Percentiles rank a stretch among this genome's conserved stretches.
These are phyloP conservation scores for Talaromyces proteolyticus DNA, from an alignment of 495 filamentous ascomycete genomes.

Conservation along the genomic window DNA sequence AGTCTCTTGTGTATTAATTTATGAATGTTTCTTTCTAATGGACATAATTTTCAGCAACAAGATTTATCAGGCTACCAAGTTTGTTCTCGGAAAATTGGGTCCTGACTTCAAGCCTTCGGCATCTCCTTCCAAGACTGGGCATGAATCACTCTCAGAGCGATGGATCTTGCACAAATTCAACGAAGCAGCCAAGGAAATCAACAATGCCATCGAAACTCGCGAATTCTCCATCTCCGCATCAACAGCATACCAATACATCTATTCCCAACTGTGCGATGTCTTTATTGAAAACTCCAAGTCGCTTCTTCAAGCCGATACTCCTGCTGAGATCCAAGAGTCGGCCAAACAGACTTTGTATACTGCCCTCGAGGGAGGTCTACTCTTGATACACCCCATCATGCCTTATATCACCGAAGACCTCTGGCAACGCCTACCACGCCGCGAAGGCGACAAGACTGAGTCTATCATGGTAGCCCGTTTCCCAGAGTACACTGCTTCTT, in stretches of 20 bases:
- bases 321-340: slow-evolving; percentile 49
- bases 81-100: slow-evolving; percentile 70
- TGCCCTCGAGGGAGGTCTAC: slow-evolving; percentile 61
- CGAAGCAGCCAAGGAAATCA: slow-evolving; percentile 64
- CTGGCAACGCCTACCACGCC: slow-evolving; percentile 71
- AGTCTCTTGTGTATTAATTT: slow-evolving; percentile 19
- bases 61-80: slow-evolving; percentile 88
- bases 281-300: slow-evolving; percentile 77
- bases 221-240: slow-evolving; percentile 63
- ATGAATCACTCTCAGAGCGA: slow-evolving; percentile 67
- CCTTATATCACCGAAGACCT: slow-evolving; percentile 74
- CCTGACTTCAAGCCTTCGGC: slow-evolving; percentile 63
- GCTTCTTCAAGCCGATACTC: slow-evolving; percentile 56
- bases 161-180: slow-evolving; percentile 87
- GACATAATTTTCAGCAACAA: slow-evolving; percentile 73
- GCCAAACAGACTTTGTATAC: slow-evolving; percentile 62
- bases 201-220: slow-evolving; percentile 59
- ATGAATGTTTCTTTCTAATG: no score
- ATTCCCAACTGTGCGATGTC: slow-evolving; percentile 59
- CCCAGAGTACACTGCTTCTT: slow-evolving; percentile 47
- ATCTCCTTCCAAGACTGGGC: slow-evolving; percentile 50
- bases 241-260: slow-evolving; percentile 64
- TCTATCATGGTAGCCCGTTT: slow-evolving; percentile 66
- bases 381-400: slow-evolving; percentile 72
- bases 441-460: slow-evolving; percentile 52